Conservation (phyloP, 345 rosid species). For the Eucalyptus cladocalyx region DNA sequence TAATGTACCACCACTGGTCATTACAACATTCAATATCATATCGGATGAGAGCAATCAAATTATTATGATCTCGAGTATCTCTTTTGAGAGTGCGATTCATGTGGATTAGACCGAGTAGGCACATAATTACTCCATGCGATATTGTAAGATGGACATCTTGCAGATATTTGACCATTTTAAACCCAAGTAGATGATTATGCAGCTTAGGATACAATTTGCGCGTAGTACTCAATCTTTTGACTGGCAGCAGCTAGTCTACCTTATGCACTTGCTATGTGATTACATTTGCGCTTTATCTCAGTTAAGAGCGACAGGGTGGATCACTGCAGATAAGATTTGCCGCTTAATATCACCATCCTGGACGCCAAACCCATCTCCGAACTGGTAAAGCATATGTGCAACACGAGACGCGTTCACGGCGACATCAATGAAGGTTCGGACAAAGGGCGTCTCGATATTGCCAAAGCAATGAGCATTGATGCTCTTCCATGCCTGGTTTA, state of each 20-base stretch:
- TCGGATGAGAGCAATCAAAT: neutral
- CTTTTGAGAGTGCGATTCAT: too few species aligned
- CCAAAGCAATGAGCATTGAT: conserved; percentile 14
- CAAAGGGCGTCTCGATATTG: neutral
- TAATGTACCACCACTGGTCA: neutral
- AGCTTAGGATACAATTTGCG: neutral
- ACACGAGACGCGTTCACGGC: conserved; percentile 19
- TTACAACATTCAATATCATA: neutral
- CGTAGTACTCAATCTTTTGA: neutral
- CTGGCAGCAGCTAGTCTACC: neutral
- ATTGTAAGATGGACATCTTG: neutral
- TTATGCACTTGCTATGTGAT: neutral
- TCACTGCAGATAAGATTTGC: conserved; percentile 12
- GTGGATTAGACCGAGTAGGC: too few species aligned
- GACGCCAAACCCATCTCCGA: conserved; percentile 37
- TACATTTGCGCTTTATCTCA: neutral
- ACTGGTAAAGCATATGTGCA: conserved; percentile 25
- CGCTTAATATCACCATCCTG: conserved; percentile 17
- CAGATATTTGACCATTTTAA: neutral
- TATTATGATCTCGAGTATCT: too few species aligned
- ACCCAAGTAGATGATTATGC: neutral
- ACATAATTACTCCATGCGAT: neutral
- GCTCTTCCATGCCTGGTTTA: conserved; percentile 22
- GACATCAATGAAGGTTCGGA: conserved; percentile 4
- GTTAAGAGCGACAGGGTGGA: conserved; percentile 4